phyloP scores from a whole-genome alignment of 371 early-diverging fungal genomes.

The Gilbertella persicaria region DNA sequence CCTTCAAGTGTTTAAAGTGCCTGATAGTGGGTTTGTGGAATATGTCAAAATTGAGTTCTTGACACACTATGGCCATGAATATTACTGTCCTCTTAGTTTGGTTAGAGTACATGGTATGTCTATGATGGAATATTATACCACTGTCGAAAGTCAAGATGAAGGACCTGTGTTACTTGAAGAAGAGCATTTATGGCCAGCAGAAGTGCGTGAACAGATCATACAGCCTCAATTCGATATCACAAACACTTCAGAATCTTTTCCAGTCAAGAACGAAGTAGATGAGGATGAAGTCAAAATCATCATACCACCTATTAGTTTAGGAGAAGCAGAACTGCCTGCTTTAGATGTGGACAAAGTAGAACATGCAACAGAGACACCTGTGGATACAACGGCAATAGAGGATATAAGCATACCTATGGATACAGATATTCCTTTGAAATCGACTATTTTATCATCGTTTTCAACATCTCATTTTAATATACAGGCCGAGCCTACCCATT shows the following conservation, averaged over 20 bases:
- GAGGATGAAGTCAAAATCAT: conserved; percentile 13
- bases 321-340: not conserved
- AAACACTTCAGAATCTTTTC: conserved; percentile 29
- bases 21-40: conserved; percentile 74
- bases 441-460: too few species aligned
- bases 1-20: conserved; percentile 79
- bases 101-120: conserved; percentile 90
- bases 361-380: not conserved
- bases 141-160: conserved; percentile 58
- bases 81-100: conserved; percentile 91
- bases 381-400: too few species aligned
- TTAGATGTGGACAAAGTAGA: not conserved
- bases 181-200: conserved; percentile 44
- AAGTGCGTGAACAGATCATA: conserved; percentile 39
- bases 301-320: conserved; percentile 16
- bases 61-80: conserved; percentile 89
- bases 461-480: too few species aligned
- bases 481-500: too few species aligned
- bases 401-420: too few species aligned
- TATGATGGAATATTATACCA: conserved; percentile 86
- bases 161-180: conserved; percentile 26
- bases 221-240: conserved; percentile 30
- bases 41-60: conserved; percentile 89
- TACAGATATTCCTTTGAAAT: too few species aligned
- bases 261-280: conserved; percentile 8